These are phyloP conservation scores for Cardamine occulta DNA, from an alignment of 345 rosid genomes.

Conservation along the genomic window DNA sequence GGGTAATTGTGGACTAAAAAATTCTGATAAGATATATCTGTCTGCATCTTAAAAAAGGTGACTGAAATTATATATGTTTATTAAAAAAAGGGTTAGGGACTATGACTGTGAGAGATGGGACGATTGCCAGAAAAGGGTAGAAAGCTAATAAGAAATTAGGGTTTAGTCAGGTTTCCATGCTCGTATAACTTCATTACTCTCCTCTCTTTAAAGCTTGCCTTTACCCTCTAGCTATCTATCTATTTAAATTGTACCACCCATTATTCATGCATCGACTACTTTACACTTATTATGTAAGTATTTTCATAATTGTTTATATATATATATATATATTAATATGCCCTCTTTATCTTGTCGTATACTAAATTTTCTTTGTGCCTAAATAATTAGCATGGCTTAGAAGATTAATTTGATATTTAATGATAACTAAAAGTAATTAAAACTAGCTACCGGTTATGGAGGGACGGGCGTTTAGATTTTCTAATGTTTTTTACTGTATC, in stretches of 20 bases:
- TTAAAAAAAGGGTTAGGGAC: conserved; percentile 12
- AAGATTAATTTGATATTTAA: neutral
- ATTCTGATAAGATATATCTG: conserved; percentile 21
- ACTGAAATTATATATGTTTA: conserved; percentile 21
- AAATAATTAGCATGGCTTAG: conserved; percentile 14
- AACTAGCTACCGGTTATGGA: conserved; percentile 2
- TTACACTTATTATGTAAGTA: conserved; percentile 14
- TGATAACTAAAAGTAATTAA: conserved; percentile 14
- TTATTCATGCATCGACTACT: conserved; percentile 40
- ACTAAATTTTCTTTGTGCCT: conserved; percentile 6
- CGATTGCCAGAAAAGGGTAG: conserved; percentile 65
- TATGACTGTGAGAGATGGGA: conserved; percentile 65
- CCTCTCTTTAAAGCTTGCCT: conserved; percentile 47
- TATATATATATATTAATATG: neutral
- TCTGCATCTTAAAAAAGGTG: conserved; percentile 36
- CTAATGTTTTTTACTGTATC: neutral
- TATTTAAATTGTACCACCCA: conserved; percentile 23
- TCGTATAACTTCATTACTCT: conserved; percentile 62
- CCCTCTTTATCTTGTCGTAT: conserved; percentile 7
- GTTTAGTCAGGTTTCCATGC: conserved; percentile 52
- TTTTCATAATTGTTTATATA: neutral
- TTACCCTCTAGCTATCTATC: conserved; percentile 46
- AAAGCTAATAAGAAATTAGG: conserved; percentile 54
- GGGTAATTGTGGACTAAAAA: conserved; percentile 22
- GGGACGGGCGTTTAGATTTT: neutral